Conservation (phyloP, 441 rosid species). For the Aquilaria agallochum region DNA sequence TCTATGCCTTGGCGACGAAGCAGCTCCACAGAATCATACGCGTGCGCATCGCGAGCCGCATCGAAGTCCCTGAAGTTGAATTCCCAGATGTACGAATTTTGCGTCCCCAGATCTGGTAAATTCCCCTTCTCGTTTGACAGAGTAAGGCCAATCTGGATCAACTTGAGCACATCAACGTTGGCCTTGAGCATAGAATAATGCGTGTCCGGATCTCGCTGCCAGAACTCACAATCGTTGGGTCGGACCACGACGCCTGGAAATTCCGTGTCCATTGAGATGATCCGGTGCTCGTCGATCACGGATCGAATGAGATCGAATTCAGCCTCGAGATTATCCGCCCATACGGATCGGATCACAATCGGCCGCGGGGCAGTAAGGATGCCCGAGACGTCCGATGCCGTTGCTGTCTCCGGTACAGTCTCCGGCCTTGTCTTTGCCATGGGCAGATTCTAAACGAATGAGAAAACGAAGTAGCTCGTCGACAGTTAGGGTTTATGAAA, state of each 20-base stretch:
- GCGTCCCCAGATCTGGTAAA: not conserved
- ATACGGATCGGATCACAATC: not conserved
- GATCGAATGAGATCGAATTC: not conserved
- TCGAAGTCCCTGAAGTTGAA: slow-evolving; percentile 15
- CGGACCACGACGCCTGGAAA: slow-evolving; percentile 3
- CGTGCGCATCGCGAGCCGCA: not conserved
- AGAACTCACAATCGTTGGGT: too few relatives aligned
- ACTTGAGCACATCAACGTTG: not conserved
- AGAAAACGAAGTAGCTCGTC: too few relatives aligned
- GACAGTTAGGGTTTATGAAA: too few relatives aligned
- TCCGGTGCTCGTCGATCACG: not conserved
- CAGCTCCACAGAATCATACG: not conserved
- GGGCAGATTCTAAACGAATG: too few relatives aligned
- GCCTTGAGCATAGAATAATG: not conserved
- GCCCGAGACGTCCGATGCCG: too few relatives aligned
- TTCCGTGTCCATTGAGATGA: slow-evolving; percentile 7
- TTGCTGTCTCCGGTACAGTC: too few relatives aligned
- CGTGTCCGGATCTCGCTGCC: not conserved
- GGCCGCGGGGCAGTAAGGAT: too few relatives aligned
- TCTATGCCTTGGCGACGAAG: slow-evolving; percentile 7
- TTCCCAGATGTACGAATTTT: not conserved
- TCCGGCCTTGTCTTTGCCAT: too few relatives aligned
- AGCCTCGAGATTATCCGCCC: not conserved
- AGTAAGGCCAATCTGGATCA: slow-evolving; percentile 12
- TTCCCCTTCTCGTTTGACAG: not conserved